Conservation (phyloP, 768 basidiomycete species). For the Rhizopogon sp. region DNA sequence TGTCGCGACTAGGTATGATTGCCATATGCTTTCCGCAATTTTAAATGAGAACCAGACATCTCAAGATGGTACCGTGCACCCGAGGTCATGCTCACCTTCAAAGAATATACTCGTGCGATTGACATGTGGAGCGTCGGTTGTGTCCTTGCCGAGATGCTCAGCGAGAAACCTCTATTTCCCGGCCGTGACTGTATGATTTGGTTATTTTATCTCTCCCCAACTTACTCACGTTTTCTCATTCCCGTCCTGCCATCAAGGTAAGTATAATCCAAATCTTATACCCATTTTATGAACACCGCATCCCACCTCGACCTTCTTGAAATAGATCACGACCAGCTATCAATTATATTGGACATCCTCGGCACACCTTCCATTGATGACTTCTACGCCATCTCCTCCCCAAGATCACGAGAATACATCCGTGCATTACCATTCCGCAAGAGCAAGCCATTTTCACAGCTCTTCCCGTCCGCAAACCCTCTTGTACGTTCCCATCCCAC, state of each 20-base stretch:
- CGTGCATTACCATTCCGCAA: slow-evolving; percentile 85
- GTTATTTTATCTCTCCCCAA: slow-evolving; percentile 3
- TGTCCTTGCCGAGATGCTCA: slow-evolving; percentile 87
- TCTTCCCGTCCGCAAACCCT: slow-evolving; percentile 75
- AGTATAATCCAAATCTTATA: slow-evolving; percentile 2
- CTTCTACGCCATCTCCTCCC: slow-evolving; percentile 87
- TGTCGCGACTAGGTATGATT: slow-evolving; percentile 77
- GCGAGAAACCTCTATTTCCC: slow-evolving; percentile 90
- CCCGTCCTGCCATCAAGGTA: neutral
- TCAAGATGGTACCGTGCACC: slow-evolving; percentile 93
- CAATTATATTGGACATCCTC: slow-evolving; percentile 90
- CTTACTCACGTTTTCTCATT: neutral
- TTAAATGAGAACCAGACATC: slow-evolving; percentile 1
- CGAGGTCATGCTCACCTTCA: slow-evolving; percentile 97
- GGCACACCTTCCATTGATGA: slow-evolving; percentile 90
- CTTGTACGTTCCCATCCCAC: slow-evolving; percentile 34
- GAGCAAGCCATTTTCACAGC: slow-evolving; percentile 60
- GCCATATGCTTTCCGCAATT: neutral
- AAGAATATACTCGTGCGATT: slow-evolving; percentile 87
- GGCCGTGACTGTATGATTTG: slow-evolving; percentile 74
- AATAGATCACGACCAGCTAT: slow-evolving; percentile 88
- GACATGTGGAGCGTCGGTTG: slow-evolving; percentile 88
- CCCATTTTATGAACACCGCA: neutral
- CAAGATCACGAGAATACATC: slow-evolving; percentile 79
- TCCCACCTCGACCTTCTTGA: neutral